Evolutionary conservation across 495 filamentous ascomycete genomes (phyloP).

Genomic region (Annulohypoxylon maeteangense): DNA sequence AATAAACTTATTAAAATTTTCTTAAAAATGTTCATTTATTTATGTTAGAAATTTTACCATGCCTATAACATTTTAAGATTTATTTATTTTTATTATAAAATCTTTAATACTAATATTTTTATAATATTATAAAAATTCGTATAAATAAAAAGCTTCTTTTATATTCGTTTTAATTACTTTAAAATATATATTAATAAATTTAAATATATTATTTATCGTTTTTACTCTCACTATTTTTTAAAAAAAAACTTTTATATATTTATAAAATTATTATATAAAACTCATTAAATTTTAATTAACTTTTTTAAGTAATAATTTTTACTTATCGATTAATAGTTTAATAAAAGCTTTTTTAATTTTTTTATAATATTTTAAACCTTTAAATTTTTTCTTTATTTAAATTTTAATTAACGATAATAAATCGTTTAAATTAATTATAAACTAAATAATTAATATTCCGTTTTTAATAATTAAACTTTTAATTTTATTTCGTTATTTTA

Average conservation of each 20-base stretch:
- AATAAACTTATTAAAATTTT: background rate
- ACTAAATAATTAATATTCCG: background rate
- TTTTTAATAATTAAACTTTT: background rate
- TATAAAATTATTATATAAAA: background rate
- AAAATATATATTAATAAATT: constrained; percentile 12
- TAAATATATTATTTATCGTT: background rate
- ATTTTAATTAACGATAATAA: background rate
- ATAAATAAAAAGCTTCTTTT: constrained; percentile 16
- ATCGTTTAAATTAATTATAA: background rate
- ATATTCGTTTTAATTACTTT: constrained; percentile 10
- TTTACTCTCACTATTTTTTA: background rate
- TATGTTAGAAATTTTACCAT: background rate
- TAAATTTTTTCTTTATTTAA: background rate
- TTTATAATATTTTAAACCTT: background rate
- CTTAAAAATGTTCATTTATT: background rate
- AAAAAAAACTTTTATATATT: background rate
- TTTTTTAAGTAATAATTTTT: background rate
- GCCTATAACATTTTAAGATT: no score
- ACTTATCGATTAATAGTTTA: background rate
- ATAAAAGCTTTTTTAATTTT: background rate
- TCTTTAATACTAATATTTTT: constrained; percentile 16
- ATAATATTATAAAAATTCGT: constrained; percentile 24
- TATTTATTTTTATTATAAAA: constrained; percentile 6
- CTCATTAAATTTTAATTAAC: background rate
- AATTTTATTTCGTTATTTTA: background rate